Evolutionary conservation across 441 rosid species (phyloP).

Genomic region (Omphalea diandra): DNA sequence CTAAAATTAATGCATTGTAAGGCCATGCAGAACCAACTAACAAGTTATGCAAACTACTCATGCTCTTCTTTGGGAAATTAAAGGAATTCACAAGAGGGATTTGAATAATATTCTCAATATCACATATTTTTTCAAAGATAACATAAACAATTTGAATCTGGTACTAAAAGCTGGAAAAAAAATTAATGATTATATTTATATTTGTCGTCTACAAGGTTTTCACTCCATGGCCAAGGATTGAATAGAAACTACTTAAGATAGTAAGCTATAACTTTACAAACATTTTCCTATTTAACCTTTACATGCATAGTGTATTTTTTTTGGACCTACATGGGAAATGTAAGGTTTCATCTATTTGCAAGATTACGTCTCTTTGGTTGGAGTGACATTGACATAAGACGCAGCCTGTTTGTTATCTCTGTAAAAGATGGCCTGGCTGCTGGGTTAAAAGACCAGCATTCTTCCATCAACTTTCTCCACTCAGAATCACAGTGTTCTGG

Average conservation of each 20-base stretch:
- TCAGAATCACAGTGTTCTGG: slow-evolving; percentile 66
- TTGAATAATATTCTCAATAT: not conserved
- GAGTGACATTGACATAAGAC: slow-evolving; percentile 48
- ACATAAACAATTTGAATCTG: not conserved
- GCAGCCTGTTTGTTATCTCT: slow-evolving; percentile 62
- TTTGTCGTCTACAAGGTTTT: slow-evolving; percentile 6
- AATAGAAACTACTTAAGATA: not conserved
- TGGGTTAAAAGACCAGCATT: slow-evolving; percentile 82
- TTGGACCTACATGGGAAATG: not conserved
- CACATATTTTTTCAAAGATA: too few relatives aligned
- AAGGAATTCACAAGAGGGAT: too few relatives aligned
- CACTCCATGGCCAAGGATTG: slow-evolving; percentile 4
- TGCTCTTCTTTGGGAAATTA: too few relatives aligned
- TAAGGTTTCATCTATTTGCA: slow-evolving; percentile 22
- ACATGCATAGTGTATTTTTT: not conserved
- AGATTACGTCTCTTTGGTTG: slow-evolving; percentile 47
- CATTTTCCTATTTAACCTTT: not conserved
- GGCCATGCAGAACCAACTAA: too few relatives aligned
- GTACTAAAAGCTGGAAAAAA: not conserved
- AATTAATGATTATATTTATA: not conserved
- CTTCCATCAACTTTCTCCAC: slow-evolving; percentile 81
- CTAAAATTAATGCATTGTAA: too few relatives aligned
- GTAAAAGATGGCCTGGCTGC: slow-evolving; percentile 72
- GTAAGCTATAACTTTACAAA: not conserved
- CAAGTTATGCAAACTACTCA: too few relatives aligned